phyloP scores from a whole-genome alignment of 1,139 yeast genomes.

The Hemisphaericaspora xylofermentans region DNA sequence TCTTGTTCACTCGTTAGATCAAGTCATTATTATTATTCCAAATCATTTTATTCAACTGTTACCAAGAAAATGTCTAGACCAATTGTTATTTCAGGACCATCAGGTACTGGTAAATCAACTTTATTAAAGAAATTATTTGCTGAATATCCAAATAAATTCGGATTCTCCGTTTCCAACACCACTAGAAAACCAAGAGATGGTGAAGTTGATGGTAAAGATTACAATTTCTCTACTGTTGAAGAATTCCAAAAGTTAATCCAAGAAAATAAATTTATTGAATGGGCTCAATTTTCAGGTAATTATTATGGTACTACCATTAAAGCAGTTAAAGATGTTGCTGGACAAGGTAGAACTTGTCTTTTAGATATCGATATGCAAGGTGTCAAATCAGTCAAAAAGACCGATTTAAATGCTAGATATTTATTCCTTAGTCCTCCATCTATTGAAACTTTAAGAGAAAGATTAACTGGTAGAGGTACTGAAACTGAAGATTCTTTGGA shows the following conservation, averaged over 20 bases:
- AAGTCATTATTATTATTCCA: background rate
- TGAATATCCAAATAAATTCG: constrained; percentile 85
- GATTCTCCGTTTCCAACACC: constrained; percentile 92
- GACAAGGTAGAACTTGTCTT: constrained; percentile 70
- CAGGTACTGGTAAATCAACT: constrained; percentile 97
- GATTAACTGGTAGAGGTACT: constrained; percentile 89
- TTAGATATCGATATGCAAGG: constrained; percentile 99
- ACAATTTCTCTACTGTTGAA: constrained; percentile 79
- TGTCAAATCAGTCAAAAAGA: constrained; percentile 82
- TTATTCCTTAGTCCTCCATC: constrained; percentile 93
- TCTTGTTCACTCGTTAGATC: background rate
- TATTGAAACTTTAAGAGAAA: constrained; percentile 65
- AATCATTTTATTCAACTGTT: constrained; percentile 1
- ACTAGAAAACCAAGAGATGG: constrained; percentile 92
- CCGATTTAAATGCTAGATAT: constrained; percentile 80
- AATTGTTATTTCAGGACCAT: constrained; percentile 94
- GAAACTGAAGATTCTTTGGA: constrained; percentile 82
- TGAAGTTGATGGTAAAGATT: constrained; percentile 85
- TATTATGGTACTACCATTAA: constrained; percentile 91
- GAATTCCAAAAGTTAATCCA: constrained; percentile 74
- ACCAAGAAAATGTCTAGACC: constrained; percentile 52
- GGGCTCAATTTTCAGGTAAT: constrained; percentile 98
- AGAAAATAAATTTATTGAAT: constrained; percentile 80
- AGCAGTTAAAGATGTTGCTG: constrained; percentile 75
- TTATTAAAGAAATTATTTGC: constrained; percentile 84